phyloP scores from a whole-genome alignment of 495 filamentous ascomycete species.

The Friedmanniomyces simplex region DNA sequence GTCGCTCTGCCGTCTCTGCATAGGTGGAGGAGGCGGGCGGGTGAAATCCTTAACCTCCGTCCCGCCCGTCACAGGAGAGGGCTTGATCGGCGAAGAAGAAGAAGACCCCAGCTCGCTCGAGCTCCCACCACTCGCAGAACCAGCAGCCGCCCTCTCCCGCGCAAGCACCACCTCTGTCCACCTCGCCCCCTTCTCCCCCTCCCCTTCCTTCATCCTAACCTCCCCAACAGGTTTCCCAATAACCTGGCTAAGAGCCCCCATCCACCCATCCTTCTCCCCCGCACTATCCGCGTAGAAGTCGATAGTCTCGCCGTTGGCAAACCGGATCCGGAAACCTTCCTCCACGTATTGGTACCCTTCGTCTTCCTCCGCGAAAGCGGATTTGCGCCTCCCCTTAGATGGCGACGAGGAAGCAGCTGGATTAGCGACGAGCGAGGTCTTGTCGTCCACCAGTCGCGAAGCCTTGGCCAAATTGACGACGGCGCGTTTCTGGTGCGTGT shows the following conservation, averaged over 20 bases:
- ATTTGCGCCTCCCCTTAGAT: slow-evolving; percentile 65
- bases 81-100: slow-evolving; percentile 7
- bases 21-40: background rate
- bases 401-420: background rate
- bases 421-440: slow-evolving; percentile 61
- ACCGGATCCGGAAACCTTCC: slow-evolving; percentile 95
- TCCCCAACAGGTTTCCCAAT: slow-evolving; percentile 53
- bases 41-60: slow-evolving; percentile 9
- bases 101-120: no score
- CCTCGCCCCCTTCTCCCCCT: slow-evolving; percentile 15
- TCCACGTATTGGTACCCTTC: slow-evolving; percentile 99
- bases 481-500: slow-evolving; percentile 85
- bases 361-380: slow-evolving; percentile 94
- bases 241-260: slow-evolving; percentile 76
- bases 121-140: background rate
- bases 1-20: background rate
- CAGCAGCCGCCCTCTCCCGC: slow-evolving; percentile 1
- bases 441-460: slow-evolving; percentile 86
- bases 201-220: slow-evolving; percentile 26
- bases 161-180: slow-evolving; percentile 83
- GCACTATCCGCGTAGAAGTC: slow-evolving; percentile 94
- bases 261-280: slow-evolving; percentile 84
- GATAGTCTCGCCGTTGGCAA: slow-evolving; percentile 94
- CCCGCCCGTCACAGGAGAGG: no score
- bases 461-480: slow-evolving; percentile 96